Conservation (phyloP, 768 basidiomycete species). For the Serendipita indica region DNA sequence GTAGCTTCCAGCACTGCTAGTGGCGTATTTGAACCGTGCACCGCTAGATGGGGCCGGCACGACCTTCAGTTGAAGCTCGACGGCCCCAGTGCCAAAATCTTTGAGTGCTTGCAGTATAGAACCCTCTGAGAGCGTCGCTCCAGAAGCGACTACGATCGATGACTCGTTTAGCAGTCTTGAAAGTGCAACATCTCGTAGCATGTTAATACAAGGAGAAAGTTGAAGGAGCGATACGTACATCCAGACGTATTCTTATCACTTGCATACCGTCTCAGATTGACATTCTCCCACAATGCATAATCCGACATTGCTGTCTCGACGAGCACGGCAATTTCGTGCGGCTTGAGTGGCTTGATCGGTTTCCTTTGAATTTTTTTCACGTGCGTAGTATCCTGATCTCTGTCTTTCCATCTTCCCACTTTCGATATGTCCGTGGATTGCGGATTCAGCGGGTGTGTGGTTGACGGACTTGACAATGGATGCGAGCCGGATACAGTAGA, state of each 20-base stretch:
- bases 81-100: constrained; percentile 26
- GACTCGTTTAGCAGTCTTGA: constrained; percentile 35
- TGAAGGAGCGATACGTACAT: constrained; percentile 30
- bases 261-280: constrained; percentile 32
- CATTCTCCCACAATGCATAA: constrained; percentile 50
- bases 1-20: constrained; percentile 35
- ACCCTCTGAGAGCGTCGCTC: constrained; percentile 28
- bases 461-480: too few species aligned
- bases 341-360: not conserved
- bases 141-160: constrained; percentile 16
- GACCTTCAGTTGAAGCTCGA: constrained; percentile 53
- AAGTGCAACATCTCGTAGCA: constrained; percentile 42
- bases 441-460: not conserved
- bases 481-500: too few species aligned
- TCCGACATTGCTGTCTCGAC: constrained; percentile 52
- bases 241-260: constrained; percentile 33
- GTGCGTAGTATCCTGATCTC: not conserved
- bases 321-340: constrained; percentile 35
- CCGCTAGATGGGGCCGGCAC: too few species aligned
- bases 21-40: constrained; percentile 24
- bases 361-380: not conserved
- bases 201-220: constrained; percentile 7
- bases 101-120: constrained; percentile 46
- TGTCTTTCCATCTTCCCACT: not conserved
- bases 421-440: not conserved